Conservation (phyloP, 345 rosid genomes). For the Aethionema arabicum region DNA sequence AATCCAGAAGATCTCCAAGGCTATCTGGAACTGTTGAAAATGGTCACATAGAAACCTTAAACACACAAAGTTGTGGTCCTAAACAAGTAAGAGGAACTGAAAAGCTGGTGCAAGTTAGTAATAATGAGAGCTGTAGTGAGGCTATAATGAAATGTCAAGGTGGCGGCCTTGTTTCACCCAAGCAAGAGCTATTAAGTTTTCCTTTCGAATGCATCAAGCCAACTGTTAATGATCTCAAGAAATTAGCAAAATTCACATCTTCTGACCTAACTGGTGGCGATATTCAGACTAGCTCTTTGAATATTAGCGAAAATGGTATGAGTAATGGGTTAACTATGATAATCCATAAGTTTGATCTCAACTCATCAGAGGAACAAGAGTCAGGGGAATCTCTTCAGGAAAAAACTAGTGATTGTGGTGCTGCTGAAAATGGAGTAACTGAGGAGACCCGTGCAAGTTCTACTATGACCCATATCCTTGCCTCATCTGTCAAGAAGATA, state of each 20-base stretch:
- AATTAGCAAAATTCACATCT: constrained; percentile 16
- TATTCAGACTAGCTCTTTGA: constrained; percentile 15
- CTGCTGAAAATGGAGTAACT: constrained; percentile 15
- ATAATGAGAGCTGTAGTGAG: constrained; percentile 24
- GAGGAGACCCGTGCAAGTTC: constrained; percentile 28
- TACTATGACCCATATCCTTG: constrained; percentile 21
- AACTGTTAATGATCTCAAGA: constrained; percentile 20
- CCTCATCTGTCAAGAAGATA: constrained; percentile 40
- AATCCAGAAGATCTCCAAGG: constrained; percentile 29
- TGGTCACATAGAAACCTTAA: constrained; percentile 16
- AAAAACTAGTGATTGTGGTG: constrained; percentile 8
- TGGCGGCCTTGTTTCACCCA: constrained; percentile 19
- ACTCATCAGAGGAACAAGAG: constrained; percentile 20
- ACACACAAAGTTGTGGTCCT: constrained; percentile 10
- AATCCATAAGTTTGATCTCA: constrained; percentile 10
- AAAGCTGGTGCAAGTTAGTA: constrained; percentile 30
- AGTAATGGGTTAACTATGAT: constrained; percentile 19
- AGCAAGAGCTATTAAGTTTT: constrained; percentile 11
- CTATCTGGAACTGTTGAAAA: constrained; percentile 25
- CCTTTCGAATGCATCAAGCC: constrained; percentile 11
- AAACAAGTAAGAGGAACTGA: constrained; percentile 35
- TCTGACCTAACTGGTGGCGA: constrained; percentile 13
- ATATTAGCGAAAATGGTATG: constrained; percentile 22
- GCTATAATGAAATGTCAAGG: constrained; percentile 21
- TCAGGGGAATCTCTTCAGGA: constrained; percentile 9